Conservation (phyloP, 805 yeast species). For the Candida loeiensis region DNA sequence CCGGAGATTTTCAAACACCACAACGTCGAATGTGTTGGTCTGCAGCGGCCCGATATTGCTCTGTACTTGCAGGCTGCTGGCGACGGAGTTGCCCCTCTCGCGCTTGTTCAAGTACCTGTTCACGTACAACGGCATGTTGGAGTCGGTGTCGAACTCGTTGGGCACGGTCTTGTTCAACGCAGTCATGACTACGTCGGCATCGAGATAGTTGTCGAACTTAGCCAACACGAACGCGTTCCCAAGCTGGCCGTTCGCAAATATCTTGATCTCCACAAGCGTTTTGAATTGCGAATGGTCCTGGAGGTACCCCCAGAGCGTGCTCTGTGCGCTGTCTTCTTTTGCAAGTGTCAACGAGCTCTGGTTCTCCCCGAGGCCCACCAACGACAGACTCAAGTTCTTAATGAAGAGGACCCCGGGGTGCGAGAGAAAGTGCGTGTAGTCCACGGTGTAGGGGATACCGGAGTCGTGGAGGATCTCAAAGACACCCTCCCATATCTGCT, state of each 20-base stretch:
- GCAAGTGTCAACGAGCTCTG: constrained; percentile 3
- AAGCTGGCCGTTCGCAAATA: constrained; percentile 16
- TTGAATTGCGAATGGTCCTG: constrained; percentile 16
- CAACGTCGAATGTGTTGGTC: constrained; percentile 17
- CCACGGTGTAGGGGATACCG: constrained; percentile 13
- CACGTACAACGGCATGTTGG: constrained; percentile 42
- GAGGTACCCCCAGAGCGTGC: constrained; percentile 25
- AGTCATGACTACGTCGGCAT: constrained; percentile 26
- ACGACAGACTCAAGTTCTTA: constrained; percentile 42
- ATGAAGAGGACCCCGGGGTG: constrained; percentile 61
- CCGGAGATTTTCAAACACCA: constrained; percentile 43
- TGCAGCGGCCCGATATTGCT: constrained; percentile 1
- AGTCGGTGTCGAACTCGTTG: constrained; percentile 27
- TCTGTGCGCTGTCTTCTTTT: constrained; percentile 16
- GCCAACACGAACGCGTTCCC: constrained; percentile 22
- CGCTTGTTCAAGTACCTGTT: constrained; percentile 64
- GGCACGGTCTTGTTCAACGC: constrained; percentile 15
- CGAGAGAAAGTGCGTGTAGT: constrained; percentile 33
- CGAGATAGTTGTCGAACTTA: constrained; percentile 31
- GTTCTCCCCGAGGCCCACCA: constrained; percentile 17
- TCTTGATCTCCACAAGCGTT: constrained; percentile 20
- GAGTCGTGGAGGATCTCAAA: neutral
- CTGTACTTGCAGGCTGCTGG: constrained; percentile 11
- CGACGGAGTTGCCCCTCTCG: constrained; percentile 41
- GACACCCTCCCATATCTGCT: constrained; percentile 3